Evolutionary conservation across 73 alveolate genomes (phyloP).

Genomic region (Loxodes magnus): DNA sequence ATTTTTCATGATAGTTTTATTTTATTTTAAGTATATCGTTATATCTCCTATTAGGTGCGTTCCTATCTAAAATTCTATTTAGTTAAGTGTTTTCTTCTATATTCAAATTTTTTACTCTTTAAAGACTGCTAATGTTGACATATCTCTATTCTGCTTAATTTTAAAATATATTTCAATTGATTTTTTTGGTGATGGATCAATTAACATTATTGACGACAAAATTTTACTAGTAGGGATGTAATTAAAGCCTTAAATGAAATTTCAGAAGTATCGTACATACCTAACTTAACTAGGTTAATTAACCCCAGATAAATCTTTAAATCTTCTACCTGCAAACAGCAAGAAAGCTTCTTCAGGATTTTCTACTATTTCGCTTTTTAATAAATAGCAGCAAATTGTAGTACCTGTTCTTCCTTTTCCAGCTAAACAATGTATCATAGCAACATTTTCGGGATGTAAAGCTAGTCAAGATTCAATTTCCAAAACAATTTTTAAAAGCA

Average conservation of each 20-base stretch:
- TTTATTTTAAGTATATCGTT: too few species aligned
- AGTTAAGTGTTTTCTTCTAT: too few species aligned
- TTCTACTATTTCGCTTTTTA: conserved; percentile 37
- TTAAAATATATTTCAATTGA: too few species aligned
- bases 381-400: conserved; percentile 68
- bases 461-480: background rate
- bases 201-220: too few species aligned
- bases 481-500: background rate
- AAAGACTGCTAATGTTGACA: too few species aligned
- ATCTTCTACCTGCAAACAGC: conserved; percentile 44
- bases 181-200: too few species aligned
- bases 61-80: too few species aligned
- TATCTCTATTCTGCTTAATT: too few species aligned
- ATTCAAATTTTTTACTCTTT: too few species aligned
- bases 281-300: conserved; percentile 43
- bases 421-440: conserved; percentile 42
- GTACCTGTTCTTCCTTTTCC: conserved; percentile 93
- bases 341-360: conserved; percentile 53
- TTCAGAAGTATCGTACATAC: conserved; percentile 45
- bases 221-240: too few species aligned
- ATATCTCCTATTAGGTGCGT: too few species aligned
- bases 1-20: too few species aligned
- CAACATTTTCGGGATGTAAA: background rate
- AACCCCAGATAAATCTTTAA: conserved; percentile 41
- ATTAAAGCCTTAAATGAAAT: conserved; percentile 19